A percentile compares a stretch with the other conserved stretches of the same genome.
Evolutionary conservation across 75 land plant genomes (phyloP).

Genomic region (Pinus albicaulis): DNA sequence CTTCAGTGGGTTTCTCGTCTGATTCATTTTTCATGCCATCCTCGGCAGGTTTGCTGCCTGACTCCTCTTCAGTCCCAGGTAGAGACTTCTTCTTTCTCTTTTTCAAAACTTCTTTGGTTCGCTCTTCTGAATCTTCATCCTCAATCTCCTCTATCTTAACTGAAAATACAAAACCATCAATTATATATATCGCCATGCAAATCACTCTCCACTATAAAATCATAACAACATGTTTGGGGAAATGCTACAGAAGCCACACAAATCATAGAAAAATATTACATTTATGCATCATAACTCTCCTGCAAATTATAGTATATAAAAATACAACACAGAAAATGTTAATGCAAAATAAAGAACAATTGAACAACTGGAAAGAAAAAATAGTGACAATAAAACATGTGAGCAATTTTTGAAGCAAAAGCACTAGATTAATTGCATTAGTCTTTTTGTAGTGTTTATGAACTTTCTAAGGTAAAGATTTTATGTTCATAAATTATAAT

Average conservation of each 20-base stretch:
- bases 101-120: neutral
- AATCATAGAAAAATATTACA: neutral
- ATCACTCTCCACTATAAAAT: neutral
- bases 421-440: neutral
- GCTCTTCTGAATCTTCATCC: conserved; percentile 46
- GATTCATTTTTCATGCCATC: neutral
- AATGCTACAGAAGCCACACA: neutral
- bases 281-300: neutral
- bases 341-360: neutral
- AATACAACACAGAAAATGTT: neutral
- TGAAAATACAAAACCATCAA: conserved; percentile 9
- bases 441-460: neutral
- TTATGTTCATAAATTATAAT: neutral
- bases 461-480: neutral
- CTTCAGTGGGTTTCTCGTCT: neutral
- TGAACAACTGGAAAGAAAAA: neutral
- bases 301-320: neutral
- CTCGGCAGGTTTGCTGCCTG: neutral
- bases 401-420: neutral
- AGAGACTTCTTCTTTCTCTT: conserved; percentile 2
- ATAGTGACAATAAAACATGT: neutral
- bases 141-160: conserved; percentile 87
- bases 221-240: neutral
- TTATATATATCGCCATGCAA: neutral
- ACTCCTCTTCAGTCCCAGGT: neutral